Evolutionary conservation across 768 basidiomycete genomes (phyloP), one percentile per base, ranked within the genome.

Genomic region (Candolleomyces aberdarensis): DNA sequence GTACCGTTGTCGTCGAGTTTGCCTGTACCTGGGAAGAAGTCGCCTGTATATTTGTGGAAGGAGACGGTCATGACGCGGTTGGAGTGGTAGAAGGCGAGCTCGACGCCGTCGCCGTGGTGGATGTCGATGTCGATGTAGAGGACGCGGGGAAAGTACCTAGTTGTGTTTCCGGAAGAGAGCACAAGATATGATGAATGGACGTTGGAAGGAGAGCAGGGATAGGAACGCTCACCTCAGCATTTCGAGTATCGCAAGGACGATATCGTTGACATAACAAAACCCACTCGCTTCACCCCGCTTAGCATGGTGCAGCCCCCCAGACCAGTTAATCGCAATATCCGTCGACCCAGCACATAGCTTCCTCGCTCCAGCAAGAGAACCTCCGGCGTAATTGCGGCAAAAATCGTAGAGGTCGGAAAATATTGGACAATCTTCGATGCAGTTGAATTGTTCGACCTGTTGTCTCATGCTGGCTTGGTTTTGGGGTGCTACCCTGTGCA

Each of bases 81-180:
- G 43, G 94, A 91, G 66, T 96, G 90, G 75, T 96, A 99, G 74
- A 99, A 98, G 0, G 96, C 97, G 62, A 96, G 90, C 70, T 99
- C 94, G 2, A 99, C 97, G 22, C 96, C 96, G 68, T 99, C 96
- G 8, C 96, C 96, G 66, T 99, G 96, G 72, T 99, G 96, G 59
- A 98, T 98, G 70, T 99, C 96, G 64, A 99, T 99, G 76, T 99
- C 96, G 66, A 99, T 94, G 72, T 99, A 99, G 8, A 99, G 80
- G 3, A 99, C 96, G 17, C 96, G 87, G 7, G 96, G 90, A 66
- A 95, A 92, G 69, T 91, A 88, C 70, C 96, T 98, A 11, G 36
- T 36, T 8, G 36, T 7, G 36, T 36, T 36, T 36, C 36, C 26
- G 26, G 26, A 26, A 26, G 26, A 26, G 26, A 26, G 26, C 26